Percentiles rank a stretch among this genome's conserved stretches.
These are phyloP conservation scores for Nakataea oryzae DNA, from an alignment of 2,329 filamentous ascomycete species.

Conservation along the genomic window DNA sequence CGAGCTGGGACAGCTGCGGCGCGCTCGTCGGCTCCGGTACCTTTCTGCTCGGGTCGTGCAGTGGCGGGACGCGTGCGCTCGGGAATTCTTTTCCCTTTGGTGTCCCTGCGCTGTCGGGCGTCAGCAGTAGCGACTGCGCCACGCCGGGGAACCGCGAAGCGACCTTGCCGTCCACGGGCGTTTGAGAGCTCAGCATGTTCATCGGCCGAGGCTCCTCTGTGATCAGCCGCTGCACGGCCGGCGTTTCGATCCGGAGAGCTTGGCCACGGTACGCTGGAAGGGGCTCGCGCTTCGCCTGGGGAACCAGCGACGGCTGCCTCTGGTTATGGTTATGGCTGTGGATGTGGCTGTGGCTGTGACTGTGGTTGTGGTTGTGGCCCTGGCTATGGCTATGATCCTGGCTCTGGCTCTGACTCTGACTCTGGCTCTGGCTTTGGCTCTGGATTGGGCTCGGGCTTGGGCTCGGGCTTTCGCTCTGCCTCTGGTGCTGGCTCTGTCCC, in stretches of 20 bases:
- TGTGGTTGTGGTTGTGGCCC: background rate
- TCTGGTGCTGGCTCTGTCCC: background rate
- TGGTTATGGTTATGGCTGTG: background rate
- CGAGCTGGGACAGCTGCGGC: background rate
- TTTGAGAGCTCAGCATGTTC: slow-evolving; percentile 23
- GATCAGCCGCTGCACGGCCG: slow-evolving; percentile 43
- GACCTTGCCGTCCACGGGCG: slow-evolving; percentile 49
- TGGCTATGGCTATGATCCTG: background rate
- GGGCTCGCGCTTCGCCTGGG: slow-evolving; percentile 41
- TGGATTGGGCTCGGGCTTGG: background rate
- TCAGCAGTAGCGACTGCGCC: slow-evolving; percentile 47
- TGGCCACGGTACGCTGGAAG: slow-evolving; percentile 51
- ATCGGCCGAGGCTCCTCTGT: slow-evolving; percentile 49
- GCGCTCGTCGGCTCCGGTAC: slow-evolving; percentile 12
- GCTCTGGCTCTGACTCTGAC: background rate
- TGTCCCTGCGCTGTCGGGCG: slow-evolving; percentile 46
- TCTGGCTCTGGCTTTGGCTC: background rate
- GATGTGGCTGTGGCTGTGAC: background rate
- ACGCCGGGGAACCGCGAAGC: slow-evolving; percentile 36
- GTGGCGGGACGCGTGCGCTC: slow-evolving; percentile 43
- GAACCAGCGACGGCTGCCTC: slow-evolving; percentile 12
- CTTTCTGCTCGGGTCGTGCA: slow-evolving; percentile 47
- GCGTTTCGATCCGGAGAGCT: slow-evolving; percentile 51
- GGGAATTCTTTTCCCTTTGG: slow-evolving; percentile 38
- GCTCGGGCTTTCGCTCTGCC: background rate